Percentiles rank a stretch among this genome's conserved stretches.
Evolutionary conservation across 2,329 filamentous ascomycete species (phyloP).

Genomic region (Fusarium sp.): DNA sequence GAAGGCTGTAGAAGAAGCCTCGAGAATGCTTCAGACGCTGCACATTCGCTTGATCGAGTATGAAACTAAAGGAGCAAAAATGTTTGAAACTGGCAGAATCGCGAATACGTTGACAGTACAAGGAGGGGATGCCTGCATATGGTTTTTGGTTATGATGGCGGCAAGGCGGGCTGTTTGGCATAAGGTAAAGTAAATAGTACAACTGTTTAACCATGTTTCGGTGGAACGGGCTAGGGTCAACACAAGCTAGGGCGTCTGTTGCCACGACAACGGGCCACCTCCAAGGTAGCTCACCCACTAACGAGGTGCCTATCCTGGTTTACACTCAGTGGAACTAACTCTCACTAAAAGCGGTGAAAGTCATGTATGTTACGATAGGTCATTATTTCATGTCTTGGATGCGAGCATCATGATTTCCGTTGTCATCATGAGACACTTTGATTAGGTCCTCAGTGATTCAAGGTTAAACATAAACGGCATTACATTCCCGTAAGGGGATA

Average conservation of each 20-base stretch:
- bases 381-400: slow-evolving; percentile 1
- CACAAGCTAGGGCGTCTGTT: slow-evolving; percentile 27
- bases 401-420: not conserved
- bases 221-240: slow-evolving; percentile 23
- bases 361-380: not conserved
- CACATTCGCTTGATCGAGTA: not conserved
- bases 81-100: slow-evolving; percentile 13
- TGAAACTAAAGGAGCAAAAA: not conserved
- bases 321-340: not conserved
- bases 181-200: slow-evolving; percentile 36
- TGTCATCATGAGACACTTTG: slow-evolving; percentile 13
- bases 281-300: not conserved
- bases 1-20: slow-evolving; percentile 1
- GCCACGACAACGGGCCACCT: slow-evolving; percentile 34
- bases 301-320: not conserved
- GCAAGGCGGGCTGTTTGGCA: slow-evolving; percentile 32
- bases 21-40: not conserved
- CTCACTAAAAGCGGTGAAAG: slow-evolving; percentile 1
- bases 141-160: slow-evolving; percentile 10
- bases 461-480: slow-evolving; percentile 2
- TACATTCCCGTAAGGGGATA: not conserved
- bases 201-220: slow-evolving; percentile 24
- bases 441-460: not conserved
- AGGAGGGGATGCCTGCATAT: slow-evolving; percentile 38
- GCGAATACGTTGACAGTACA: slow-evolving; percentile 19